Evolutionary conservation across 2,329 filamentous ascomycete species (phyloP), one percentile per base, ranked within the genome.

Genomic region (Colletotrichum sp.): DNA sequence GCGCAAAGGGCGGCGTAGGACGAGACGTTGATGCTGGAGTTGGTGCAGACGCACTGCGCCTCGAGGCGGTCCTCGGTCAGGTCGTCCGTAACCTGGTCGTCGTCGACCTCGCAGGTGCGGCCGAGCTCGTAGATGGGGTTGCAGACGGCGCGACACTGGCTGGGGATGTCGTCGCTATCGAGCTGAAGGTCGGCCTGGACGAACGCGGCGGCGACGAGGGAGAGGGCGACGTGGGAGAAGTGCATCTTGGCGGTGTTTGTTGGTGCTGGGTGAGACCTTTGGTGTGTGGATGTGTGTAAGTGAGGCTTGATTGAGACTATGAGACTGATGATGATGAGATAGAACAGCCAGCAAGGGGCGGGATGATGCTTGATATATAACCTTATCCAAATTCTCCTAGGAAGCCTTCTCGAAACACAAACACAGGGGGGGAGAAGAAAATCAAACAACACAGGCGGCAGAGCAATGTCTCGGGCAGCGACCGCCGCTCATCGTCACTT

Each of bases 31-130:
- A 87, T 85, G 79, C 84, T 84, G 65, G 80, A 76, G 81, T 87
- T 85, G 77, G 84, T 83, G 81, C 86, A 86, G 68, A 86, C 78
- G 76, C 86, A 87, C 78, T 87, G 84, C 15, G 79, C 80, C 80
- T 83, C 81, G 67, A 86, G 83, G 21, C 81, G 82, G 60, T 84
- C 79, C 78, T 86, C 84, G 36, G 81, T 78, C 28, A 80, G 81
- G 79, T 84, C 78, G 52, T 76, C 82, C 21, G 77, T 79, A 70
- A 82, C 79, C 57, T 80, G 61, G 57, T 79, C 77, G 60, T 79
- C 76, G 58, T 78, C 61, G 34, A 79, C 70, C 48, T 78, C 61
- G 66, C 78, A 79, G 55, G 71, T 60, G n/a, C 58, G 55, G 32
- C 74, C 74, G 57, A 79, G 78, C 21, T 60, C 38, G 34, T 43